These are phyloP conservation scores for Gossypium schwendimanii DNA, from an alignment of 441 rosid genomes.

Conservation along the genomic window DNA sequence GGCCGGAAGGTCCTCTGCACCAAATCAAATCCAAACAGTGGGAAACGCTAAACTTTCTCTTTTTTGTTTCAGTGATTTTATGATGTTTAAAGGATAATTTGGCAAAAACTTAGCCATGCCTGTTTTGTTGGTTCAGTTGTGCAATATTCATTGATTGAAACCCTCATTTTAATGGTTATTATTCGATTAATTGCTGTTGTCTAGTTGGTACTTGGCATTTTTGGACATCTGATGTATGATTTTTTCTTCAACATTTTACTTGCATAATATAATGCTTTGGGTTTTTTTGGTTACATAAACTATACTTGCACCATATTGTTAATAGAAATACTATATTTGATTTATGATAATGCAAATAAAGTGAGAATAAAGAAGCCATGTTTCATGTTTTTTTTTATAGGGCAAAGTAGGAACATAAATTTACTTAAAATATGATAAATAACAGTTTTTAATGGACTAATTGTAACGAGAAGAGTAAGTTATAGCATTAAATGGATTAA, in stretches of 20 bases:
- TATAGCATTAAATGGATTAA: no score
- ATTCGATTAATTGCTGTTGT: background rate
- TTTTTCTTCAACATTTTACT: background rate
- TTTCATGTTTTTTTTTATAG: no score
- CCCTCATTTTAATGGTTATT: background rate
- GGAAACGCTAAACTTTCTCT: constrained; percentile 37
- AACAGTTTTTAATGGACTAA: no score
- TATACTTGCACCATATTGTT: background rate
- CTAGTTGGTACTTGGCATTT: background rate
- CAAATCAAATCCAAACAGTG: constrained; percentile 72
- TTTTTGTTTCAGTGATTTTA: background rate
- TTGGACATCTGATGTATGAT: background rate
- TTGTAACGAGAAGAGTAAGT: no score
- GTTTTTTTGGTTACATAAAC: background rate
- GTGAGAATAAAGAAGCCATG: background rate
- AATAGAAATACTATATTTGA: background rate
- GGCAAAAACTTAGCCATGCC: background rate
- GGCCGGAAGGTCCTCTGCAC: constrained; percentile 86
- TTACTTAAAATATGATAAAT: no score
- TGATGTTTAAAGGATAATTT: constrained; percentile 8
- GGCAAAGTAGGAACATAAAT: no score
- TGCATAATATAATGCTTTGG: background rate
- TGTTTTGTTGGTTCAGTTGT: background rate
- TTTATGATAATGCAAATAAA: background rate
- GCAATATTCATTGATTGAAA: constrained; percentile 3